Evolutionary conservation across 2,329 filamentous ascomycete genomes (phyloP), one percentile per base, ranked within the genome.

Genomic region (Calonectria henricotiae): DNA sequence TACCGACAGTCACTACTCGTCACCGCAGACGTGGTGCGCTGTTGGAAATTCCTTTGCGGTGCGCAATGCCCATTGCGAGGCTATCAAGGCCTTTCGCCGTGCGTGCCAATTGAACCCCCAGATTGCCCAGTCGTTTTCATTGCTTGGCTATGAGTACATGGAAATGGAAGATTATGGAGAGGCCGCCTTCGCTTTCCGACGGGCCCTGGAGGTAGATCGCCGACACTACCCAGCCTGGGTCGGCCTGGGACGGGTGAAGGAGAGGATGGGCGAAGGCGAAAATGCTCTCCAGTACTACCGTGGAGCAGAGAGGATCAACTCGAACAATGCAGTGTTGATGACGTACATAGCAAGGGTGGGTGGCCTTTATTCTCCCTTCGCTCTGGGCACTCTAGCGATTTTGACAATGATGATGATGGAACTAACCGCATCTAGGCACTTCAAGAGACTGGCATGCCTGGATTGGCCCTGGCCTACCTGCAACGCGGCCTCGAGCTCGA

Each of bases 151-250:
- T 25, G 74, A 75, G 69, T 68, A 73, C 54, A 66, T 73, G 30
- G 71, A 75, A 43, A 60, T 68, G 43, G 74, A 74, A 41, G 69
- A 75, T 44, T 73, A 73, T 44, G 51, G 32, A 3, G 70, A 72
- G 25, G 69, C 73, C 8, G 67, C 55, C 43, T 67, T 61, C 12
- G 71, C 71, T 9, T 74, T 74, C 37, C 65, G 71, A 11, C 61
- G 54, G 44, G 74, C 74, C 12, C 49, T 75, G 30, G 65, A 74
- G 44, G 65, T 75, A 5, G 71, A 75, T 43, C n/a, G 60, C 25
- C 71, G 72, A n/a, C 74, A 75, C 55, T 75, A 75, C 46, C 64
- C 66, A 35, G 74, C 74, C 5, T 75, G 70, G 72, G 74, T 75
- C 11, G 74, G 72, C 5, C 44, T 75, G 27, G 73, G 73, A 3